These are phyloP conservation scores for Hericium coralloides DNA, from an alignment of 768 basidiomycete species.

Conservation along the genomic window DNA sequence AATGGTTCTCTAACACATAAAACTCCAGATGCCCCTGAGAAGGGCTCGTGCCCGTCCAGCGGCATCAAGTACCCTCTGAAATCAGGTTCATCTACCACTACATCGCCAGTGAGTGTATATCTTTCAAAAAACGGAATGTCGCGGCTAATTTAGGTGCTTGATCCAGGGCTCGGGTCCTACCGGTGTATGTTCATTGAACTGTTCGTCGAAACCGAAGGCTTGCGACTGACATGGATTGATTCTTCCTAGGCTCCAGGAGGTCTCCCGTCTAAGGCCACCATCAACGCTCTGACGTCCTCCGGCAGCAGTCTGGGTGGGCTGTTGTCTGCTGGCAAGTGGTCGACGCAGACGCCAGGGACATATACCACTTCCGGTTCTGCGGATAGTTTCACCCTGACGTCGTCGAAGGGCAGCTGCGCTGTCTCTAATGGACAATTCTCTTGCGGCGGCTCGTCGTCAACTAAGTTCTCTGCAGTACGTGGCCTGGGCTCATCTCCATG, in stretches of 20 bases:
- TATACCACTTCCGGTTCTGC: slow-evolving; percentile 39
- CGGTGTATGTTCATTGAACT: slow-evolving; percentile 1
- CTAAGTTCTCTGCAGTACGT: slow-evolving; percentile 42
- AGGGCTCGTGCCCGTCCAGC: slow-evolving; percentile 42
- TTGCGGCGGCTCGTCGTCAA: slow-evolving; percentile 7
- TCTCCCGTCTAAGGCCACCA: slow-evolving; percentile 39
- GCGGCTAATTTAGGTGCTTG: not conserved
- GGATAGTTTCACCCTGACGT: slow-evolving; percentile 46
- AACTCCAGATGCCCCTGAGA: slow-evolving; percentile 37
- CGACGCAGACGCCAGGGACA: slow-evolving; percentile 51
- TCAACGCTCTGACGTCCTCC: slow-evolving; percentile 29
- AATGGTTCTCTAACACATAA: not conserved
- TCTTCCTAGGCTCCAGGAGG: not conserved
- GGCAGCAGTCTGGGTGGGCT: slow-evolving; percentile 38
- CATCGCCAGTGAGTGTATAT: not conserved
- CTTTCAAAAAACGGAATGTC: not conserved
- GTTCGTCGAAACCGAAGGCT: no score
- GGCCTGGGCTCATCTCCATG: slow-evolving; percentile 12
- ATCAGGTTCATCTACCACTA: slow-evolving; percentile 23
- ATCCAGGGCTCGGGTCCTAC: slow-evolving; percentile 1
- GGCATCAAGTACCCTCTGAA: slow-evolving; percentile 59
- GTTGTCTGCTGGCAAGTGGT: slow-evolving; percentile 49
- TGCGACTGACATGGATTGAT: not conserved
- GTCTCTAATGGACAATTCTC: slow-evolving; percentile 23
- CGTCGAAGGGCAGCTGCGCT: slow-evolving; percentile 51